Evolutionary conservation across 2,329 filamentous ascomycete genomes (phyloP).

Genomic region (Emergomyces pasteurianus): DNA sequence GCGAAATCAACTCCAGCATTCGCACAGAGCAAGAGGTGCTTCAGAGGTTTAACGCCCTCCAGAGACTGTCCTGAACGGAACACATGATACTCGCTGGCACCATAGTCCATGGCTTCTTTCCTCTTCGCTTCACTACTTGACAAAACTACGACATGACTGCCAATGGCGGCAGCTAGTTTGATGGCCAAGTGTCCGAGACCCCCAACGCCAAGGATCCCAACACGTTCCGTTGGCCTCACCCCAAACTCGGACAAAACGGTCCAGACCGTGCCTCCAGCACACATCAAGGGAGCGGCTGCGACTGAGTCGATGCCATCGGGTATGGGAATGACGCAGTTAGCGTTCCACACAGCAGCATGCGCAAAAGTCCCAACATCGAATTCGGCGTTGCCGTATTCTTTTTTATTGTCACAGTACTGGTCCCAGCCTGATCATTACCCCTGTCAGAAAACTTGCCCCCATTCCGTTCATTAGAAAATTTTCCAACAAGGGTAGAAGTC

Average conservation of each 20-base stretch:
- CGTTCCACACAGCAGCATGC: slow-evolving; percentile 27
- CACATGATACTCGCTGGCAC: slow-evolving; percentile 42
- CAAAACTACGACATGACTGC: slow-evolving; percentile 41
- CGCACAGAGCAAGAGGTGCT: slow-evolving; percentile 25
- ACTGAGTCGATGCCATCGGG: slow-evolving; percentile 37
- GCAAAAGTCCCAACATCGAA: slow-evolving; percentile 29
- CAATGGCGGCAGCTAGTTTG: slow-evolving; percentile 42
- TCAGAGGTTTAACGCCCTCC: slow-evolving; percentile 22
- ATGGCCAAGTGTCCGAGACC: slow-evolving; percentile 43
- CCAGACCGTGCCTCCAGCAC: slow-evolving; percentile 42
- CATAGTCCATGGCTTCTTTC: slow-evolving; percentile 41
- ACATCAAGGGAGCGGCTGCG: slow-evolving; percentile 36
- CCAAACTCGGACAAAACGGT: slow-evolving; percentile 37
- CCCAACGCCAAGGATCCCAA: slow-evolving; percentile 43
- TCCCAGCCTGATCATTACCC: slow-evolving; percentile 3
- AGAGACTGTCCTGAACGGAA: slow-evolving; percentile 18
- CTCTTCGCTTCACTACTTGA: slow-evolving; percentile 41
- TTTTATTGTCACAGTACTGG: slow-evolving; percentile 19
- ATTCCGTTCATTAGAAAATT: background rate
- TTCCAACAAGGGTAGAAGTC: background rate
- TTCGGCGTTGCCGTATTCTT: slow-evolving; percentile 25
- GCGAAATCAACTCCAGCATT: slow-evolving; percentile 14
- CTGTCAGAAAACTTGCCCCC: background rate
- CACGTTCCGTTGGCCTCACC: slow-evolving; percentile 33
- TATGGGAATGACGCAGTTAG: slow-evolving; percentile 28